Evolutionary conservation across 192 early-diverging fungal species (phyloP).

Genomic region (Umbelopsis ramanniana): DNA sequence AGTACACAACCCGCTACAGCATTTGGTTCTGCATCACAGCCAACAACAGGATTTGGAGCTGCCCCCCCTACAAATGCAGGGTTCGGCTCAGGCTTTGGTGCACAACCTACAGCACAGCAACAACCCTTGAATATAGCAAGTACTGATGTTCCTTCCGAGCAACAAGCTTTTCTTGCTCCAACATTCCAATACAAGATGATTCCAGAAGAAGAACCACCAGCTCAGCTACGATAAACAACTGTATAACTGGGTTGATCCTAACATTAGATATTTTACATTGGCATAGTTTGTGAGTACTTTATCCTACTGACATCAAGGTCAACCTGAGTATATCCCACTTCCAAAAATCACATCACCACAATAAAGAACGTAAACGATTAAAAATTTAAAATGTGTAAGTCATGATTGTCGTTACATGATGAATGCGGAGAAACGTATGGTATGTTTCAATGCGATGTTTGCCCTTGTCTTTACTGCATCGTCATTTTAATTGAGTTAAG

Average conservation of each 20-base stretch:
- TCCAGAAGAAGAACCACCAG: slow-evolving; percentile 50
- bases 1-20: not conserved
- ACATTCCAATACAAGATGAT: slow-evolving; percentile 41
- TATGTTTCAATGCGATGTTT: too few species aligned
- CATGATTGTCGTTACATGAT: too few species aligned
- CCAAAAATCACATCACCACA: too few species aligned
- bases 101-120: not conserved
- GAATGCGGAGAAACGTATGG: too few species aligned
- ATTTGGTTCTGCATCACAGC: not conserved
- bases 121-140: not conserved
- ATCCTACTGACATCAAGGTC: not conserved
- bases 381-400: too few species aligned
- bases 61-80: not conserved
- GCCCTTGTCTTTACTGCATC: too few species aligned
- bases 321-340: too few species aligned
- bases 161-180: slow-evolving; percentile 39
- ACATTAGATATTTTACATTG: not conserved
- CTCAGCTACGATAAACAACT: slow-evolving; percentile 37
- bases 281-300: not conserved
- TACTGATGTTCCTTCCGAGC: not conserved
- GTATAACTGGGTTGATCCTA: too few species aligned
- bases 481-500: too few species aligned
- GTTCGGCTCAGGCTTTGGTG: not conserved
- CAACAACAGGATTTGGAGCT: not conserved
- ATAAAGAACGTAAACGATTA: too few species aligned